Percentiles rank a stretch among this genome's conserved stretches.
Evolutionary conservation across 495 filamentous ascomycete genomes (phyloP).

Genomic region (Hyaloscypha hepaticicola): DNA sequence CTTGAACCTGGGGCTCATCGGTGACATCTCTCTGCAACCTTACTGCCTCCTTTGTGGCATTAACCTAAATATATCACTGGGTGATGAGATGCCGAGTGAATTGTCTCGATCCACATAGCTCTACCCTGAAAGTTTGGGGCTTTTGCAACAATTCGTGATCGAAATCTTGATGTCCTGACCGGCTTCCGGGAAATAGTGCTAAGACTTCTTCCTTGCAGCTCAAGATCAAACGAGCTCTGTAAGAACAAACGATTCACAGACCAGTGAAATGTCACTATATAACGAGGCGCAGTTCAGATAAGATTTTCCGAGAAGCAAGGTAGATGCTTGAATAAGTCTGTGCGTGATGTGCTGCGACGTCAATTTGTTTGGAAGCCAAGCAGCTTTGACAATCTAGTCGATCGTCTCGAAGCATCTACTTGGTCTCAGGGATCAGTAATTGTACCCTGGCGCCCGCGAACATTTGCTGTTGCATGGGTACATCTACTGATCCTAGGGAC

Average conservation of each 20-base stretch:
- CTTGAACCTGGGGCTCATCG: not conserved
- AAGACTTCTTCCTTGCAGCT: not conserved
- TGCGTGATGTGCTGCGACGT: conserved; percentile 18
- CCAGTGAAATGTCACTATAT: not conserved
- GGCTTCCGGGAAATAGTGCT: not conserved
- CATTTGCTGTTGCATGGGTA: no score
- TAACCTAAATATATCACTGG: not conserved
- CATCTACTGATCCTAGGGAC: no score
- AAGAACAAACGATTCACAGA: not conserved
- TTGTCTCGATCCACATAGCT: not conserved
- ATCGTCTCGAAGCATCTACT: not conserved
- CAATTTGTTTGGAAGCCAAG: conserved; percentile 13
- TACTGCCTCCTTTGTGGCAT: not conserved
- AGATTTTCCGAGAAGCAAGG: not conserved
- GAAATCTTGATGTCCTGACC: not conserved
- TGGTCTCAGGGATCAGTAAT: not conserved
- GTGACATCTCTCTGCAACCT: conserved; percentile 1
- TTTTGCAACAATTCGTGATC: conserved; percentile 10
- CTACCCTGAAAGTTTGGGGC: no score
- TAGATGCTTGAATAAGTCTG: conserved; percentile 1
- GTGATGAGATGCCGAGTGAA: not conserved
- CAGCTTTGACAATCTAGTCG: not conserved
- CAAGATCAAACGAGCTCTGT: conserved; percentile 11
- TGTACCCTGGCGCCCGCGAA: no score
- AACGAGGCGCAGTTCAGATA: not conserved